These are phyloP conservation scores for Takakia lepidozioides DNA, from an alignment of 225 moss, liverwort and hornwort species.

Conservation along the genomic window DNA sequence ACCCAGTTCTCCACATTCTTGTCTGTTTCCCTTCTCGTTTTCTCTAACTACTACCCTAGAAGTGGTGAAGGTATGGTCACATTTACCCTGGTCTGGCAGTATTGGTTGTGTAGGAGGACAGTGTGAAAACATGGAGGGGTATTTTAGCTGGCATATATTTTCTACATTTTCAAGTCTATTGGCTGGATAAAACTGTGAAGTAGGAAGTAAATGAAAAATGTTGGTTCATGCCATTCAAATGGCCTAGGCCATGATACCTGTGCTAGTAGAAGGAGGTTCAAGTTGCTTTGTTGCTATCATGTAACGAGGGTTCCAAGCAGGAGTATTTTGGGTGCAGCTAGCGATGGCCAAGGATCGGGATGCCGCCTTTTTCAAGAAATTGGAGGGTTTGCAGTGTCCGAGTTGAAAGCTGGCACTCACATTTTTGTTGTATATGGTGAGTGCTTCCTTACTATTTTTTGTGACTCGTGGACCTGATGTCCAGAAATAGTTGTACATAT, in stretches of 20 bases:
- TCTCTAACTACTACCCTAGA: background rate
- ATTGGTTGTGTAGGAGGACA: constrained; percentile 73
- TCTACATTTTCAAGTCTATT: constrained; percentile 96
- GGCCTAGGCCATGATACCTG: no score
- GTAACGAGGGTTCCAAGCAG: background rate
- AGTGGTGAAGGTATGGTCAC: background rate
- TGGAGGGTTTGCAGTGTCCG: constrained; percentile 97
- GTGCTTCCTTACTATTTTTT: background rate
- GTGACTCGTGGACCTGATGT: background rate
- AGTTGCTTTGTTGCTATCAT: background rate
- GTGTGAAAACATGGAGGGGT: constrained; percentile 84
- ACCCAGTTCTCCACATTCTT: no score
- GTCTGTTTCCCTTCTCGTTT: background rate
- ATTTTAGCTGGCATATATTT: constrained; percentile 97
- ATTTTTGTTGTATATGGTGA: constrained; percentile 98
- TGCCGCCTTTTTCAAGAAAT: constrained; percentile 90
- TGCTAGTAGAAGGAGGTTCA: background rate
- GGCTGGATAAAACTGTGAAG: constrained; percentile 90
- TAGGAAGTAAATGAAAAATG: constrained; percentile 35
- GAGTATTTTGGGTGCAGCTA: constrained; percentile 38
- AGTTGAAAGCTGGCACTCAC: constrained; percentile 80
- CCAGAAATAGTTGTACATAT: no score
- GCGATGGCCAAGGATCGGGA: constrained; percentile 94
- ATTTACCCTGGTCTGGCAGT: no score
- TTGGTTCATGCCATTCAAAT: no score